A percentile compares a stretch with the other conserved stretches of the same genome.
These are phyloP conservation scores for Arthroderma uncinatum DNA, from an alignment of 2,329 filamentous ascomycete species.

Conservation along the genomic window DNA sequence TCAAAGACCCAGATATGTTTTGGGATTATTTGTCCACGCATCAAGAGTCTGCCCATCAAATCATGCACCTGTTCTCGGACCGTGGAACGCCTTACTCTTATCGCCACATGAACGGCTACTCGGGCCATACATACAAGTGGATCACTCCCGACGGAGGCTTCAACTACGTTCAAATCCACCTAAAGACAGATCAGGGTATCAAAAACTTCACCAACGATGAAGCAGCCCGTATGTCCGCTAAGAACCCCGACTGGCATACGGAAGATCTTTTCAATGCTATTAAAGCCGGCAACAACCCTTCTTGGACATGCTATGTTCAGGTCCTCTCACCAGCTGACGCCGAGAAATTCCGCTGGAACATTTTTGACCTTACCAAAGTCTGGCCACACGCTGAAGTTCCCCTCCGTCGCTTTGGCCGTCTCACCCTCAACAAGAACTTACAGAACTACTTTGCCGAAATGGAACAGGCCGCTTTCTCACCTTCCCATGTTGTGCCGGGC, in stretches of 20 bases:
- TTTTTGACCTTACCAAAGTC: constrained; percentile 60
- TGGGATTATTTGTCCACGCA: constrained; percentile 54
- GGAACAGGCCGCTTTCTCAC: constrained; percentile 59
- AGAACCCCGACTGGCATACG: constrained; percentile 52
- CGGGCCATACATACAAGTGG: constrained; percentile 56
- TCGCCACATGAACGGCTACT: constrained; percentile 58
- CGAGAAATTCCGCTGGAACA: constrained; percentile 49
- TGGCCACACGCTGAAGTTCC: constrained; percentile 56
- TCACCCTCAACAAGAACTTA: constrained; percentile 55
- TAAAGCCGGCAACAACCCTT: constrained; percentile 48
- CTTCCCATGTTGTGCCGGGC: constrained; percentile 55
- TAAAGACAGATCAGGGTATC: constrained; percentile 52
- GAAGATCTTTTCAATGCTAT: constrained; percentile 57
- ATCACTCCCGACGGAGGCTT: constrained; percentile 55
- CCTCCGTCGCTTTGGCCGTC: constrained; percentile 48
- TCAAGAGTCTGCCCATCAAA: constrained; percentile 52
- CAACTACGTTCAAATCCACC: constrained; percentile 55
- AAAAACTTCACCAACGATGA: constrained; percentile 50
- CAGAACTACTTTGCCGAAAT: constrained; percentile 61
- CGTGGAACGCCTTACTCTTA: constrained; percentile 55
- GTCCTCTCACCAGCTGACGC: constrained; percentile 52
- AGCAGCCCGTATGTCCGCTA: constrained; percentile 42
- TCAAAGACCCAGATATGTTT: constrained; percentile 59
- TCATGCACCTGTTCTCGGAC: constrained; percentile 57
- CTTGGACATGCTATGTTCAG: constrained; percentile 55